Evolutionary conservation across 2,329 filamentous ascomycete species (phyloP), one percentile per base, ranked within the genome.

Genomic region (Aspergillus pseudoviridinutans): DNA sequence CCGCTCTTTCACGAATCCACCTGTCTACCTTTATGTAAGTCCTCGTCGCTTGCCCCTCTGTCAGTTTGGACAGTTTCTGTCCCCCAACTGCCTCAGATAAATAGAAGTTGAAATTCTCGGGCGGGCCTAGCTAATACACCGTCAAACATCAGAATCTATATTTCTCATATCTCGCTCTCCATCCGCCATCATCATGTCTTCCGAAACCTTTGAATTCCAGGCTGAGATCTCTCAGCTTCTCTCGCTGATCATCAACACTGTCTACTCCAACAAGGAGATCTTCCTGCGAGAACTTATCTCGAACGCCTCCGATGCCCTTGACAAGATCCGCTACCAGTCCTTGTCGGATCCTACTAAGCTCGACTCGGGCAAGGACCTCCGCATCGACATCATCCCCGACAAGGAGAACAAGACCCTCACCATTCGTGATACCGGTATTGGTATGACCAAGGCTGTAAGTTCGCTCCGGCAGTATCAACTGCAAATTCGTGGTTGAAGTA

Each of bases 171-270:
- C 64, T 47, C 9, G 49, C 57, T 67, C 61, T 57, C 53, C 54
- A 51, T 61, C 66, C 64, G 57, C 66, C 69, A 90, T 78, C 69
- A 90, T 78, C 78, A 96, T 96, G 91, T 81, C 91, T 80, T 72
- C 77, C 68, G 92, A 97, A 85, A 97, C 92, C 70, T 99, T 99
- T 84, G 93, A 97, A 89, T 99, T 97, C 85, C 94, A 99, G 89
- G 94, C 94, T 89, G 94, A 99, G 90, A 99, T 99, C 78, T 97
- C 93, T 90, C 94, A 99, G 91, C 91, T 99, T 68, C 90, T 99
- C 77, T 92, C 89, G 70, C 90, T 99, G 78, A 99, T 99, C 82
- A 99, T 99, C 87, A 99, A 99, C 90, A 97, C 94, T 68, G 94
- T 99, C 84, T 99, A 97, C 87, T 97, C 92, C 71, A 99, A 99